Base-by-base conservation (phyloP, 1,139 yeast species). In the Saccharomyces hybrid region DNA sequence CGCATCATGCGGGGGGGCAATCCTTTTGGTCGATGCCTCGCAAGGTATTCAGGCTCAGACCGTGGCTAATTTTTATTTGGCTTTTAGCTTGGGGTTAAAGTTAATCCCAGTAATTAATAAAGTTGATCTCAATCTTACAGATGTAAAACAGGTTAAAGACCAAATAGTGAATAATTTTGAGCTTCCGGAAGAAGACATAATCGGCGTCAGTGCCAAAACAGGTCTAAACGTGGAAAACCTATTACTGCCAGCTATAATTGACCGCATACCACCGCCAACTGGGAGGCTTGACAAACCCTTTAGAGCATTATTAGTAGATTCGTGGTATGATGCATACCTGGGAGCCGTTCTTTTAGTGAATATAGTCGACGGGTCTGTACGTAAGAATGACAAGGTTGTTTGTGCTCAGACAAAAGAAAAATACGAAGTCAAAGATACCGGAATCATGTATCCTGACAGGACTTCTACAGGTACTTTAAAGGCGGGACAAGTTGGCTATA, bases 1-100 rank as follows among this genome's bases (percentile, higher is more conserved):
- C 69, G 97, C 98, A 1, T 87, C 96, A 0, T 93, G 98, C 74
- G 95, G 95, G 42, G 99, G 99, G 11, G 98, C 98, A 0, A 72
- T 93, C 50, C 70, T 93, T 49, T 72, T 93, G 26, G 96, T 93
- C 1, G 99, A 93, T 74, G 98, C 98, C 1, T 79, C 93, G 1
- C 98, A 93, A 66, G 99, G 99, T 51, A 90, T 93, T 4, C 97
- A 90, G 68, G 98, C 99, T 0, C 99, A 93, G 68, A 93, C 99
- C 0, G 97, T 93, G 8, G 97, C 99, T 42, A 93, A 93, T 68
- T 91, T 88, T 70, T 88, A 85, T 64, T 76, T 91, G 55, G 99
- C 99, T 0, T 87, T 87, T 66, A 85, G 93, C 57, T 79, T 89
- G 82, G 89, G 87, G 9, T 76, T 93, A 60, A 83, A 84, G 61